Evolutionary conservation across 2,329 filamentous ascomycete species (phyloP), one percentile per base, ranked within the genome.

Genomic region (Aspergillus transmontanensis): DNA sequence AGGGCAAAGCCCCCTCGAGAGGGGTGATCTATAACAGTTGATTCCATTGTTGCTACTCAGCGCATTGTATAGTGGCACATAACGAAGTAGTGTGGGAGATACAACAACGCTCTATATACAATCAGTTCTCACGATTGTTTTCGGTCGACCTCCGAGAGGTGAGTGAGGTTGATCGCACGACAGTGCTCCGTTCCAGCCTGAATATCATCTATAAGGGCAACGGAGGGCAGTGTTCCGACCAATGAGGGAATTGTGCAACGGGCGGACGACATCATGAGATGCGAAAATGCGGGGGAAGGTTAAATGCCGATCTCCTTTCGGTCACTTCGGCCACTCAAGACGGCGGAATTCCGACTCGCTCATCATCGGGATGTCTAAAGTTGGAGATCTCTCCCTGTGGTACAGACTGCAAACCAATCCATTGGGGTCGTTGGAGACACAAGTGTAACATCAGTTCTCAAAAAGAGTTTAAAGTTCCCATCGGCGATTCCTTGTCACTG

Each of bases 1-100:
- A 75, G 63, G 10, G 60, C 55, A 43, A 76, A 73, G 16, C 71
- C 72, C 43, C 70, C 70, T 36, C 68, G 68, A 16, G 65, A 59
- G 43, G 65, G 10, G 32, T 57, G 56, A 51, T 71, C 56, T 21
- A 58, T 28, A 12, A 21, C 36, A 9, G 43, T 46, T 46, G 71
- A 64, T 51, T 57, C 59, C 73, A 73, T 75, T 26, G 19, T 61
- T 51, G 30, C 16, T n/a, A 23, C 9, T 58, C 57, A 50, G 30
- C 28, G 23, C 14, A 26, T 11, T 34, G 46, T 50, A 50, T 10
- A 30, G 23, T 26, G 7, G 30, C 46, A 50, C 14, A 19, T 19
- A 28, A 28, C 1, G 16, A 23, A 32, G 32, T 36, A 21, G 19
- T 2, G 32, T 9, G 23, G 26, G 9, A 34, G n/a, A n/a, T 11